Evolutionary conservation across 768 basidiomycete genomes (phyloP).

Genomic region (Boletus sensibilis): DNA sequence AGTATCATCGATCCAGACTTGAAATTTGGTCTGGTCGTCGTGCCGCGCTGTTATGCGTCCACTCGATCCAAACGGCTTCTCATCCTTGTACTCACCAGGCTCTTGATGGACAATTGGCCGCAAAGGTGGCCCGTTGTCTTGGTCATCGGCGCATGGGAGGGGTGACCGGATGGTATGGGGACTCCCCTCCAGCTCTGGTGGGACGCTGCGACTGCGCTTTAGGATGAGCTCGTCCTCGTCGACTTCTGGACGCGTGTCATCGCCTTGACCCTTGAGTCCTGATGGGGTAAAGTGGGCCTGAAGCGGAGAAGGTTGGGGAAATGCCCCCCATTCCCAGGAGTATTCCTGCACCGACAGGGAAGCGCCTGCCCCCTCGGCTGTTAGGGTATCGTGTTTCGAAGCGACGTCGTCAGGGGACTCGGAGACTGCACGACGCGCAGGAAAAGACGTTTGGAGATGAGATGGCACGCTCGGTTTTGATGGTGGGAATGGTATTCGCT

Average conservation of each 20-base stretch:
- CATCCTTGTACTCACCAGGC: slow-evolving; percentile 1
- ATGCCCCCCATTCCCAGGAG: slow-evolving; percentile 93
- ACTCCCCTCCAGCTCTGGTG: slow-evolving; percentile 49
- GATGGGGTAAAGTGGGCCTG: slow-evolving; percentile 44
- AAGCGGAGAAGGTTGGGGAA: slow-evolving; percentile 77
- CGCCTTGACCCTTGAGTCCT: slow-evolving; percentile 14
- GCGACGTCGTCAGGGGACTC: slow-evolving; percentile 56
- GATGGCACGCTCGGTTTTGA: slow-evolving; percentile 19
- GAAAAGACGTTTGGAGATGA: slow-evolving; percentile 32
- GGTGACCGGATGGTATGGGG: slow-evolving; percentile 30
- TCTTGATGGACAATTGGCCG: neutral
- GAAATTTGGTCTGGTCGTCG: slow-evolving; percentile 60
- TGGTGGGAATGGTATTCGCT: slow-evolving; percentile 22
- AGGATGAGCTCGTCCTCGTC: slow-evolving; percentile 27
- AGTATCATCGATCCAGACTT: slow-evolving; percentile 60
- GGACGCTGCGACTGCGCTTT: slow-evolving; percentile 56
- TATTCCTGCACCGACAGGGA: slow-evolving; percentile 57
- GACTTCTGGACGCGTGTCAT: slow-evolving; percentile 8
- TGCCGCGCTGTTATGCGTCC: slow-evolving; percentile 59
- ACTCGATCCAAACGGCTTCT: slow-evolving; percentile 42
- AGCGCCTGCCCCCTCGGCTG: slow-evolving; percentile 2
- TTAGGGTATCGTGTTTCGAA: slow-evolving; percentile 7
- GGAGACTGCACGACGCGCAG: slow-evolving; percentile 54
- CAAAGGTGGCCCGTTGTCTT: slow-evolving; percentile 22
- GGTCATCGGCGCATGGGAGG: slow-evolving; percentile 21